A percentile compares a stretch with the other conserved stretches of the same genome.
Conservation (phyloP, 495 filamentous ascomycete genomes). For the Penicillium arizonense region DNA sequence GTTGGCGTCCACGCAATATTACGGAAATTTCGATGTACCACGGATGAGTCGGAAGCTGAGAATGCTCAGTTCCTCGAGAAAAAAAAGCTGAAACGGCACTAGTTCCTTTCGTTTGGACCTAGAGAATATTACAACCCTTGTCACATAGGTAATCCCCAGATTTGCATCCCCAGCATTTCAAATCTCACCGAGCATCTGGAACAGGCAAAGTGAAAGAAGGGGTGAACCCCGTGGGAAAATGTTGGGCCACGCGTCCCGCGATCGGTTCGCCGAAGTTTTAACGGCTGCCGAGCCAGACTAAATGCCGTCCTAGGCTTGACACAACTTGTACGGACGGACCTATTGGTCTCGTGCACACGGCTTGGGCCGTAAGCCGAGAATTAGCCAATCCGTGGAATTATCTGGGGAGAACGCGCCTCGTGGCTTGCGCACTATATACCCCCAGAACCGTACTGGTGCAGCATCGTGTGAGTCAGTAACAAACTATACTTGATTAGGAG, state of each 20-base stretch:
- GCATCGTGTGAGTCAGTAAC: neutral
- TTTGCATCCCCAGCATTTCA: slow-evolving; percentile 11
- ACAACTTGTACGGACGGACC: neutral
- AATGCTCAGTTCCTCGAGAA: slow-evolving; percentile 2
- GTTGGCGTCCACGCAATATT: neutral
- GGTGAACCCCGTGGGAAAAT: slow-evolving; percentile 8
- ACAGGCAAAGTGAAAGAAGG: slow-evolving; percentile 11
- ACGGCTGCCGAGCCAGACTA: neutral
- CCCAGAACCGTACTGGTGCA: slow-evolving; percentile 7
- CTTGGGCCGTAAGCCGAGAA: slow-evolving; percentile 1
- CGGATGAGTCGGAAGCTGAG: slow-evolving; percentile 15
- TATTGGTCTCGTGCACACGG: neutral
- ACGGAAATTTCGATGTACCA: neutral
- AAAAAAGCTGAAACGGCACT: neutral
- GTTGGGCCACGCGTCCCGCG: slow-evolving; percentile 8
- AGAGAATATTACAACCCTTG: neutral
- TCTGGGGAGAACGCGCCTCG: neutral
- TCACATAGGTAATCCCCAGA: slow-evolving; percentile 7
- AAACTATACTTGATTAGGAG: slow-evolving; percentile 3
- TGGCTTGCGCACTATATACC: slow-evolving; percentile 3
- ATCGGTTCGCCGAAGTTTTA: slow-evolving; percentile 11
- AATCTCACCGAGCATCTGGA: slow-evolving; percentile 18
- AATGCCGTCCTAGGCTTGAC: slow-evolving; percentile 1
- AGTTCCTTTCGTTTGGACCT: neutral
- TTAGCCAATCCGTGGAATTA: slow-evolving; percentile 1